These are phyloP conservation scores for Aureobasidium sp. DNA, from an alignment of 2,329 filamentous ascomycete genomes.

Conservation along the genomic window DNA sequence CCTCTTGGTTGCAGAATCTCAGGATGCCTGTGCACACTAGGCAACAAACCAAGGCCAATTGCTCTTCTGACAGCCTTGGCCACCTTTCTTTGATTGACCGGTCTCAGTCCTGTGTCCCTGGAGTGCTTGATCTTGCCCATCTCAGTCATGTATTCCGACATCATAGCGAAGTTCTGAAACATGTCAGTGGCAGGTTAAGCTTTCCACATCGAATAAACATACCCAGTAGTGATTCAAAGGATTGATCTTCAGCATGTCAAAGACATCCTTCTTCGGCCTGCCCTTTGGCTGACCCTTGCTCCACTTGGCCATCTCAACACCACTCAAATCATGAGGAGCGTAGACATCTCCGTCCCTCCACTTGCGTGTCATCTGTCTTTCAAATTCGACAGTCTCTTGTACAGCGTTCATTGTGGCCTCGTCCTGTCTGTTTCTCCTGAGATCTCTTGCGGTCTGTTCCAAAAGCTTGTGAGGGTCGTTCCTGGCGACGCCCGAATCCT, in stretches of 20 bases:
- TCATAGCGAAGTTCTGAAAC: constrained; percentile 77
- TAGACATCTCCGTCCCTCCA: constrained; percentile 82
- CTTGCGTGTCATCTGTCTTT: constrained; percentile 58
- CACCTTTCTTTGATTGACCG: constrained; percentile 86
- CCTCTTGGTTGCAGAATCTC: constrained; percentile 51
- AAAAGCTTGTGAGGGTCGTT: neutral
- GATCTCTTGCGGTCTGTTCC: neutral
- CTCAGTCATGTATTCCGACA: constrained; percentile 78
- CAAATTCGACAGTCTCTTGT: constrained; percentile 41
- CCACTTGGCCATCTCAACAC: constrained; percentile 76
- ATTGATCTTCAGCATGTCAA: constrained; percentile 72
- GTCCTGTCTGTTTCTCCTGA: neutral
- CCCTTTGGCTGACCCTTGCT: constrained; percentile 48
- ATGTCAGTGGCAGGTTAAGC: neutral
- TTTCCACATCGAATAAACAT: constrained; percentile 24
- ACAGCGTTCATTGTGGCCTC: constrained; percentile 9
- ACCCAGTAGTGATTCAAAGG: constrained; percentile 86
- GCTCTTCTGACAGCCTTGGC: constrained; percentile 86
- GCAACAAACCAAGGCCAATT: constrained; percentile 85
- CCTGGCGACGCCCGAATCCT: neutral
- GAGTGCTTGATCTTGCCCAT: constrained; percentile 79
- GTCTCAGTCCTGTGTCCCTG: constrained; percentile 69
- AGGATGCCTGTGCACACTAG: constrained; percentile 82
- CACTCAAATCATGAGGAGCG: constrained; percentile 76
- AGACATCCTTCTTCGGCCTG: constrained; percentile 52